These are phyloP conservation scores for Coriolopsis trogii DNA, from an alignment of 1,284 basidiomycete species.

Conservation along the genomic window DNA sequence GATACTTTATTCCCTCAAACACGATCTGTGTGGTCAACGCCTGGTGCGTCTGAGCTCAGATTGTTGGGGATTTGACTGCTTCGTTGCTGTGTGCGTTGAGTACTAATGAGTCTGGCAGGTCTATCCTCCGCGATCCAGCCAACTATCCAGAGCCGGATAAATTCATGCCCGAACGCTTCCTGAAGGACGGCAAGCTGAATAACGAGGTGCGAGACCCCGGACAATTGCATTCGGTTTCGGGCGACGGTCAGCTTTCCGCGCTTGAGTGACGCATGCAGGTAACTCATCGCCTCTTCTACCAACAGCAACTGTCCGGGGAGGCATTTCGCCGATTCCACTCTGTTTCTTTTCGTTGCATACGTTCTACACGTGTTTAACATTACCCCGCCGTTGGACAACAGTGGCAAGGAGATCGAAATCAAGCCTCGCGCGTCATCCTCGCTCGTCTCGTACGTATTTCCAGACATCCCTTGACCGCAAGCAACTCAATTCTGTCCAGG, in stretches of 20 bases:
- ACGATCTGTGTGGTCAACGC: constrained; percentile 6
- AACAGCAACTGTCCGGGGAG: constrained; percentile 16
- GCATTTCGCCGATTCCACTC: constrained; percentile 8
- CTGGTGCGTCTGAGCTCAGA: constrained; percentile 4
- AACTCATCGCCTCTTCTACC: neutral
- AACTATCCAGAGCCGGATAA: constrained; percentile 10
- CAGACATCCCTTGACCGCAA: neutral
- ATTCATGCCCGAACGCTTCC: constrained; percentile 20
- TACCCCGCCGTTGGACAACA: neutral
- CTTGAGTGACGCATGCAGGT: neutral
- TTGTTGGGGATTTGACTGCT: neutral
- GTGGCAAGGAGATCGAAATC: constrained; percentile 3
- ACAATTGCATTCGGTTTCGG: constrained; percentile 14
- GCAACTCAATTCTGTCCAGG: neutral
- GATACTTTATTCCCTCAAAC: constrained; percentile 15
- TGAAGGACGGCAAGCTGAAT: constrained; percentile 10
- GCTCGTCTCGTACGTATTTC: constrained; percentile 1
- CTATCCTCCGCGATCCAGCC: constrained; percentile 7
- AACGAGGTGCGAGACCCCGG: neutral
- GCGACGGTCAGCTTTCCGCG: constrained; percentile 5
- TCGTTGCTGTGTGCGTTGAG: too few species aligned
- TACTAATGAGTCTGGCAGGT: neutral
- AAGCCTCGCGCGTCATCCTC: neutral
- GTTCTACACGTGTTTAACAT: constrained; percentile 20
- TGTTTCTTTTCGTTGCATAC: constrained; percentile 18